Base-by-base conservation (phyloP, 495 filamentous ascomycete species). In the Parathielavia hyrcaniae region DNA sequence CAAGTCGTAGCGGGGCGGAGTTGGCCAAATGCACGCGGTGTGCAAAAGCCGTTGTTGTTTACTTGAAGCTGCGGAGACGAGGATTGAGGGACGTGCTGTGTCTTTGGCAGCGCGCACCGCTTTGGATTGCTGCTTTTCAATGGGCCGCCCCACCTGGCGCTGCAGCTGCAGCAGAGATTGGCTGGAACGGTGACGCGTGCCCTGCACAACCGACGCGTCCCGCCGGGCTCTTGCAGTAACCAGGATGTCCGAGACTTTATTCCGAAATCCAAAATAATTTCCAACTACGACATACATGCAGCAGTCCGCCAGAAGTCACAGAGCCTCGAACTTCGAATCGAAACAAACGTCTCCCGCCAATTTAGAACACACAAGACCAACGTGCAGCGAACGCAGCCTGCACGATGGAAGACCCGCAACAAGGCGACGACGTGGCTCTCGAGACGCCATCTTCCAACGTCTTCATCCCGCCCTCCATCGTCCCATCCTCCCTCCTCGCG, bases 391-490 rank as follows among this genome's bases (percentile, higher is more conserved):
- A 36, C 8, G 10, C 19, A 8, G 7, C 39, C 5, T 20, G 1
- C 40, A 46, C 26, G 43, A 83, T 79, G 73, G 74, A 80, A 61
- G 78, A 77, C 61, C 66, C 71, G 0, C 71, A 73, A 53, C 65
- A 71, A 55, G 66, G 74, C 57, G 73, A 81, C 16, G 66, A 72
- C 60, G 36, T 80, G 41, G 66, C 69, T 45, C 71, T 82, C 64
- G 84, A 87, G 65, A 79, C 83, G 1, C 75, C 84, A 48, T 58
- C 77, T 14, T 61, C 76, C 60, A 70, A 78, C 59, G 71, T 85
- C 67, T 90, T 96, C 79, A 81, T 90, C 66, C 81, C 88, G 36
- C 91, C 93, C 14, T 95, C 88, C 41, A 83, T 98, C 66, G 65
- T 86, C 73, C 69, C 65, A 44, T 41, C 71, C 36, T 66, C 72